phyloP scores from a whole-genome alignment of 768 basidiomycete genomes.

The Tephrocybe rancida region DNA sequence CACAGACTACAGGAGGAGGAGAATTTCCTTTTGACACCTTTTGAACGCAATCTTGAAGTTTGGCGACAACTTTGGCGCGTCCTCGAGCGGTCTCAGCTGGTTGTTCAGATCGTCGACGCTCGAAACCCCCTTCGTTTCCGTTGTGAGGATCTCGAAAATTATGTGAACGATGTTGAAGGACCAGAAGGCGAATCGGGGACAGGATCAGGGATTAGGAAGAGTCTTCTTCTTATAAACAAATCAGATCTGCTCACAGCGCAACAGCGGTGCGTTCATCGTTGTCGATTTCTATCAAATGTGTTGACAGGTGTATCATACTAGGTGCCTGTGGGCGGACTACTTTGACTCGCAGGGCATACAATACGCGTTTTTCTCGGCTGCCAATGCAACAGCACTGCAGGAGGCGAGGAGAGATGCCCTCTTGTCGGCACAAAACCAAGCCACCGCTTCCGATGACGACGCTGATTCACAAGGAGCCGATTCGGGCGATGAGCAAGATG shows the following conservation, averaged over 20 bases:
- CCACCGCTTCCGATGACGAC: slow-evolving; percentile 10
- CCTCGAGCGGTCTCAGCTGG: slow-evolving; percentile 88
- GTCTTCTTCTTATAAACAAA: slow-evolving; percentile 91
- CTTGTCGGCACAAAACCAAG: slow-evolving; percentile 27
- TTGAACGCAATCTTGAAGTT: slow-evolving; percentile 96
- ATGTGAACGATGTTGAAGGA: slow-evolving; percentile 84
- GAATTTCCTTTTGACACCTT: slow-evolving; percentile 89
- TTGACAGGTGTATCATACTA: slow-evolving; percentile 28
- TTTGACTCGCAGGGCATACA: slow-evolving; percentile 75
- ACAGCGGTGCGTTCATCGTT: slow-evolving; percentile 63
- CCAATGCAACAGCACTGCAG: slow-evolving; percentile 84
- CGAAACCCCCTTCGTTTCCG: slow-evolving; percentile 92
- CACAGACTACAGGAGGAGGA: slow-evolving; percentile 84
- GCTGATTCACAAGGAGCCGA: slow-evolving; percentile 2
- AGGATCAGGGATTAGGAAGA: slow-evolving; percentile 71
- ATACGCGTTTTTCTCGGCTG: slow-evolving; percentile 94
- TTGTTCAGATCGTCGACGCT: slow-evolving; percentile 96
- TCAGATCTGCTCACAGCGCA: slow-evolving; percentile 85
- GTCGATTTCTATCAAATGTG: neutral
- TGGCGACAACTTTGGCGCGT: slow-evolving; percentile 99
- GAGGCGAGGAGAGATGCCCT: slow-evolving; percentile 61
- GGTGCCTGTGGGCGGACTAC: slow-evolving; percentile 88
- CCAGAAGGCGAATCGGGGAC: slow-evolving; percentile 80
- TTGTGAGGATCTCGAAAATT: slow-evolving; percentile 88
- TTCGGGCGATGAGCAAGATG: slow-evolving; percentile 18